Evolutionary conservation across 805 yeast genomes (phyloP).

Genomic region (Pichia deserticola): DNA sequence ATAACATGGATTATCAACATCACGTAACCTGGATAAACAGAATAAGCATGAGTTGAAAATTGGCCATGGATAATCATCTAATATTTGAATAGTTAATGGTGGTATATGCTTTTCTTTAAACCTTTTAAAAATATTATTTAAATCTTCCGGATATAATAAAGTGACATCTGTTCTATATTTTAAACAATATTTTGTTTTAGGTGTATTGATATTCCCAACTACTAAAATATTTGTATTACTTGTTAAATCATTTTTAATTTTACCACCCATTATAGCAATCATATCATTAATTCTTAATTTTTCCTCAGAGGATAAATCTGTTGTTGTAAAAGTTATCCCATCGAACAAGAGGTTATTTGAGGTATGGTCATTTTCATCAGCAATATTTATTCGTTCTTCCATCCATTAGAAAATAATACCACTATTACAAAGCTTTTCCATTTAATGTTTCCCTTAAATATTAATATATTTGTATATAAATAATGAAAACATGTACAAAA

Average conservation of each 20-base stretch:
- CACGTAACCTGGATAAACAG: constrained; percentile 37
- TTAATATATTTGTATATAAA: too few relatives aligned
- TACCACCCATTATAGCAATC: constrained; percentile 54
- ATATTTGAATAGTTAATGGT: constrained; percentile 4
- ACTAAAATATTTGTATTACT: constrained; percentile 52
- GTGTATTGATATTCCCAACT: constrained; percentile 51
- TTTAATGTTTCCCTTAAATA: too few relatives aligned
- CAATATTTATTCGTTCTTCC: neutral
- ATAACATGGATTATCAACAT: constrained; percentile 15
- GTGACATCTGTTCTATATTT: constrained; percentile 47
- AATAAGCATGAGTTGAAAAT: constrained; percentile 39
- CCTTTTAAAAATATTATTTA: constrained; percentile 38
- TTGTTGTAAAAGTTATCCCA: constrained; percentile 49
- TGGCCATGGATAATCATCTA: constrained; percentile 26
- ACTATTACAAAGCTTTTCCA: too few relatives aligned
- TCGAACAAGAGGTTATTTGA: constrained; percentile 31
- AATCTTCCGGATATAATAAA: constrained; percentile 40
- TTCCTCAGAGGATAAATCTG: constrained; percentile 37
- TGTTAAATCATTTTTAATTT: constrained; percentile 47
- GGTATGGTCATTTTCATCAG: neutral
- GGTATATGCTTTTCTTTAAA: constrained; percentile 46
- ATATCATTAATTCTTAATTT: constrained; percentile 38
- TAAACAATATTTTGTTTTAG: constrained; percentile 46
- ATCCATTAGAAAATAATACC: neutral
- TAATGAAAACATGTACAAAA: too few relatives aligned